Percentiles rank a stretch among this genome's conserved stretches.
These are phyloP conservation scores for Neolentinus lepideus DNA, from an alignment of 1,284 basidiomycete species.

Conservation along the genomic window DNA sequence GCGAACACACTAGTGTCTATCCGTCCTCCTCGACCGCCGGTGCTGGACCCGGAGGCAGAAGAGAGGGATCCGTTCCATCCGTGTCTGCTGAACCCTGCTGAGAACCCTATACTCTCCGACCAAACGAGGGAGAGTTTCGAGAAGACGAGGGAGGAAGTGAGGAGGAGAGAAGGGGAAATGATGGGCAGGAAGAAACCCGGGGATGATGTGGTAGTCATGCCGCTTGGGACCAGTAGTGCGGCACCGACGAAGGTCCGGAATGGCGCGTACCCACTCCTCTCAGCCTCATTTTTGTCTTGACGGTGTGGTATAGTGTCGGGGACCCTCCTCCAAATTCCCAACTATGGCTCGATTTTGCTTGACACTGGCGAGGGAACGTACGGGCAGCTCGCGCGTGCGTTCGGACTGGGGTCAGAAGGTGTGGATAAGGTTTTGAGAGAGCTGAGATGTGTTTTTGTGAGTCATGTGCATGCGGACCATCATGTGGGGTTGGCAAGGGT, in stretches of 20 bases:
- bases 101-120: constrained; percentile 21
- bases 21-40: constrained; percentile 39
- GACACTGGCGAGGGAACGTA: constrained; percentile 91
- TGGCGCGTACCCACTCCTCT: constrained; percentile 36
- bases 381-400: constrained; percentile 81
- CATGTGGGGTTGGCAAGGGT: constrained; percentile 80
- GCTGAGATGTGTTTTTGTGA: constrained; percentile 79
- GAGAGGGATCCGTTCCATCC: constrained; percentile 44
- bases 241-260: constrained; percentile 82
- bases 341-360: constrained; percentile 68
- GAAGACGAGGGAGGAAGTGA: constrained; percentile 19
- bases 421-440: constrained; percentile 62
- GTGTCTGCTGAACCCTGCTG: constrained; percentile 22
- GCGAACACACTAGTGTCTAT: constrained; percentile 32
- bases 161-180: constrained; percentile 2
- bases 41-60: constrained; percentile 18
- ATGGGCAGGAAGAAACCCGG: constrained; percentile 30
- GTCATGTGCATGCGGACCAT: constrained; percentile 92
- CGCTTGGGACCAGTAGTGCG: constrained; percentile 88
- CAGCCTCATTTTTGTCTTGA: not conserved
- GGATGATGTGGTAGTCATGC: constrained; percentile 63
- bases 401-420: constrained; percentile 49
- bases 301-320: constrained; percentile 51
- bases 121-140: constrained; percentile 27
- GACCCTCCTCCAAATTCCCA: constrained; percentile 67